Evolutionary conservation across 2,329 filamentous ascomycete species (phyloP).

Genomic region (Mycosphaerelloides madeirae): DNA sequence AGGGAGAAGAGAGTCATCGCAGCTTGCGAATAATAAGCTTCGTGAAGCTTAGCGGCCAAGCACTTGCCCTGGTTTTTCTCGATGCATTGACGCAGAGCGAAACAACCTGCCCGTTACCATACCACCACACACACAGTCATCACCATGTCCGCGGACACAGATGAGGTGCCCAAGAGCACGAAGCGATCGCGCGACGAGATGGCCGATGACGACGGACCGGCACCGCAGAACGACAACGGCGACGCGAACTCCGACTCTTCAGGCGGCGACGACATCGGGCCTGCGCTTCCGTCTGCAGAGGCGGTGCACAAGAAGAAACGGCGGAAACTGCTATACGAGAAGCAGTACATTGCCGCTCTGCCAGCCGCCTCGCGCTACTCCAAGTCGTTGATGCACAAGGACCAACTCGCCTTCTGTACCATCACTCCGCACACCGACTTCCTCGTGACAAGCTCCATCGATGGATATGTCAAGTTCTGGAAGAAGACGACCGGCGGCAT

Average conservation of each 20-base stretch:
- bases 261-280: constrained; percentile 77
- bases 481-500: constrained; percentile 83
- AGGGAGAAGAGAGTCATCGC: not conserved
- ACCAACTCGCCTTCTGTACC: constrained; percentile 81
- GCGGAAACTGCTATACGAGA: constrained; percentile 86
- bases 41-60: not conserved
- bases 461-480: constrained; percentile 99
- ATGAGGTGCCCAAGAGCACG: constrained; percentile 21
- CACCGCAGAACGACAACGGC: constrained; percentile 4
- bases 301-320: constrained; percentile 82
- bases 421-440: constrained; percentile 92
- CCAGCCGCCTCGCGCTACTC: constrained; percentile 79
- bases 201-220: constrained; percentile 10
- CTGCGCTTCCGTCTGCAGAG: constrained; percentile 74
- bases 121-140: not conserved
- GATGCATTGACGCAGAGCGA: no score
- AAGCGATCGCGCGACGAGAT: constrained; percentile 29
- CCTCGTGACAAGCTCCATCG: constrained; percentile 84
- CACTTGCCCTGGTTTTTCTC: not conserved
- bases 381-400: constrained; percentile 97
- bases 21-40: not conserved
- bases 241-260: constrained; percentile 57
- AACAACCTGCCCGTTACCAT: no score
- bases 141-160: constrained; percentile 16
- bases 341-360: constrained; percentile 86